Evolutionary conservation across 2,329 filamentous ascomycete genomes (phyloP), one percentile per base, ranked within the genome.

Genomic region (Monilinia fructigena): DNA sequence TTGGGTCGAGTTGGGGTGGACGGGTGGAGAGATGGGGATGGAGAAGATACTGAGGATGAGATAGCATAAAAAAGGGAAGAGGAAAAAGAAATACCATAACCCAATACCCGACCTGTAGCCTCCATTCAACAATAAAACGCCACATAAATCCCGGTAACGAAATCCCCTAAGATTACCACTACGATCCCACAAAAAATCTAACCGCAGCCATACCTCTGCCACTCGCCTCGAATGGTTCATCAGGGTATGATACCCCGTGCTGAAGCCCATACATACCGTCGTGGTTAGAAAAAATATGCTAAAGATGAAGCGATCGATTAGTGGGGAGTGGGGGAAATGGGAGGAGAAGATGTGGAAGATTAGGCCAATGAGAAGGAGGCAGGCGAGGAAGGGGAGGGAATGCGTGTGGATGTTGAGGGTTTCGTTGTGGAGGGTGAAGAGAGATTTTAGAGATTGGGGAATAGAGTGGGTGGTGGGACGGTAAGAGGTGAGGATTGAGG

Each of bases 161-260:
- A 62, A 55, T 66, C 42, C 11, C 64, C 64, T 48, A 66, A 63
- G 45, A 55, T 66, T n/a, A 53, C 42, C 1, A 66, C 6, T 2
- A 66, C 64, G 26, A 66, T 66, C 10, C 64, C 64, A 7, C 53
- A 42, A 50, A 50, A 62, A 66, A 55, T 66, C 64, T n/a, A 66
- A 47, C n/a, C 31, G n/a, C 11, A 66, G 18, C 64, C 64, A 66
- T 12, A 62, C 3, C 18, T 20, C 58, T 10, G 48, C 38, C 3
- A 31, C 14, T 5, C 10, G 6, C 12, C 48, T 28, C 6, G 47
- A 65, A 66, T 66, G 64, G 55, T 66, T 66, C 64, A 66, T 47
- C 26, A 66, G 26, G 0, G 56, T 66, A 42, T 66, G 64, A 62
- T 54, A 66, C 4, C 23, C 58, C 1, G 59, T 42, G 28, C 64